Percentiles rank a stretch among this genome's conserved stretches.
Conservation (phyloP, 2,329 filamentous ascomycete species). For the Ophiostoma himal-ulmi region DNA sequence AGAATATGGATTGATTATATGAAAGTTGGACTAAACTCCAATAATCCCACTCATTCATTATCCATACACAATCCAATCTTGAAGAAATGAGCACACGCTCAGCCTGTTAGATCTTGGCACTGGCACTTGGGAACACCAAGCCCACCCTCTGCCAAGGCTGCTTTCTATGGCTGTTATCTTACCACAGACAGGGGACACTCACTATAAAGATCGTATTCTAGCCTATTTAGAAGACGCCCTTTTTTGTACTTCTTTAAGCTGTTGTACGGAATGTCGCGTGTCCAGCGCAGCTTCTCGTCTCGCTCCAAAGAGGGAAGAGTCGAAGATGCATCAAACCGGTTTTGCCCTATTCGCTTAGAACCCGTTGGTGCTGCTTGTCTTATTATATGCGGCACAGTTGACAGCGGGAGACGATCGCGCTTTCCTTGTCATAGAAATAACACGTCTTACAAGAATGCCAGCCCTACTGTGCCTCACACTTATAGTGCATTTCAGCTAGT, state of each 20-base stretch:
- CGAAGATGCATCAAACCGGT: neutral
- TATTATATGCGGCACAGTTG: neutral
- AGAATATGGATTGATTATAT: too few species aligned
- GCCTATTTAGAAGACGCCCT: neutral
- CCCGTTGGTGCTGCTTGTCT: neutral
- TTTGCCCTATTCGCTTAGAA: neutral
- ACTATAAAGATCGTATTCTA: neutral
- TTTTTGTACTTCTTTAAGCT: neutral
- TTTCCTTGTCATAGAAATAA: neutral
- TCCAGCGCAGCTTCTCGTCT: neutral
- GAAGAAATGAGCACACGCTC: conserved; percentile 5
- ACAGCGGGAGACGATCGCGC: neutral
- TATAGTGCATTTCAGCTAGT: neutral
- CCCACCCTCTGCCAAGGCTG: neutral
- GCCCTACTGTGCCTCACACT: neutral
- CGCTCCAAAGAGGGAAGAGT: neutral
- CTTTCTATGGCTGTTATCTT: neutral
- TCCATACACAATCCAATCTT: neutral
- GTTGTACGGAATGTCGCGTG: neutral
- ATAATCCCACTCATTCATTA: too few species aligned
- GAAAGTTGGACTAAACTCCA: neutral
- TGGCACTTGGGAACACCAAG: neutral
- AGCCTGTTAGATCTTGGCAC: neutral
- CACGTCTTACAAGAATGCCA: neutral
- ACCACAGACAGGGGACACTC: neutral